Evolutionary conservation across 257 asterid genomes (phyloP), one percentile per base, ranked within the genome.

Genomic region (Thymus quinquecostatus): DNA sequence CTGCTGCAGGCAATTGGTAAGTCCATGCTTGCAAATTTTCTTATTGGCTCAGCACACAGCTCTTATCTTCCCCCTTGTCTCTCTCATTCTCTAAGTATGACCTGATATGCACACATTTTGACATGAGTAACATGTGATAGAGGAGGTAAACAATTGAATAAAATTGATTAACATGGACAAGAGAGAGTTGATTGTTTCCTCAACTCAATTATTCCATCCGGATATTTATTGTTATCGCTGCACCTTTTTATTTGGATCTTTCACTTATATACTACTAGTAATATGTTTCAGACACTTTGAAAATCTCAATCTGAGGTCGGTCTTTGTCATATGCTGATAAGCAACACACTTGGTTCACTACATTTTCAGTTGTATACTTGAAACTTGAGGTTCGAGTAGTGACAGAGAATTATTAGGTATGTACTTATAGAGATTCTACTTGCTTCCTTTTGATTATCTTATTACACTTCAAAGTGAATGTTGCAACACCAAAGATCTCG

Each of bases 1-100:
- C 82, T 43, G 56, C 77, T 28, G 88, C 80, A 78, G 88, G 81
- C 73, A 89, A 65, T 67, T 79, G 93, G 98, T 93, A 72, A 86
- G 90, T 78, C 30, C 61, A 10, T 48, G 47, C 45, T 51, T 72
- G 48, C 75, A 55, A 72, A 48, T 32, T 41, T 47, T 36, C 29
- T 77, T 51, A 38, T 50, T 68, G 70, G 40, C 47, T 56, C 28
- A 40, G 34, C 58, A 8, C 47, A 49, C 40, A 9, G 5, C 21
- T 10, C 44, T 57, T 68, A 11, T 14, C 32, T 21, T 9, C 27
- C 59, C 36, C 49, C 61, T 28, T 32, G 13, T 47, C 36, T 56
- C 55, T 13, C 55, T 58, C 41, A 61, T 13, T n/a, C 12, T 27
- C 8, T 38, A 38, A 4, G 4, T 58, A 5, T 49, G 55, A 49